Percentiles rank a stretch among this genome's conserved stretches.
Conservation (phyloP, 225 moss, liverwort and hornwort species). For the Sphagnum contortum region DNA sequence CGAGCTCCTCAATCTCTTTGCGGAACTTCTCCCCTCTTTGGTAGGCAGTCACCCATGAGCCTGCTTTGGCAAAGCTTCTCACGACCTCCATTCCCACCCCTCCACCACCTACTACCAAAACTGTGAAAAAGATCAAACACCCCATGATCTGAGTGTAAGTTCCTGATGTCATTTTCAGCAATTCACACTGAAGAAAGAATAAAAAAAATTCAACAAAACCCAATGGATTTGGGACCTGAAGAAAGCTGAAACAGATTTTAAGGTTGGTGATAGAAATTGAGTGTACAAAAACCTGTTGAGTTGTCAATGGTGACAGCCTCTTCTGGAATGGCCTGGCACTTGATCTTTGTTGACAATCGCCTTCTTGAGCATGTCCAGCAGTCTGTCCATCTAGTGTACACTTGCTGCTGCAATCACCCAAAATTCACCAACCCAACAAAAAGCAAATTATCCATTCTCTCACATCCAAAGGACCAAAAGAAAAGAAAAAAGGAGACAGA, state of each 20-base stretch:
- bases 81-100: constrained; percentile 87
- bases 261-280: not conserved
- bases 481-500: no score
- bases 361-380: constrained; percentile 10
- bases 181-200: not conserved
- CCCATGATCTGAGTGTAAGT: not conserved
- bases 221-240: no score
- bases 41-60: constrained; percentile 95
- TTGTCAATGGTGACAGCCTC: constrained; percentile 76
- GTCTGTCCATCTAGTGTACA: constrained; percentile 18
- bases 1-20: constrained; percentile 86
- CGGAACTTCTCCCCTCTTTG: constrained; percentile 93
- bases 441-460: no score
- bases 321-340: constrained; percentile 32
- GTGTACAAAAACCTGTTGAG: constrained; percentile 50
- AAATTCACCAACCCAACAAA: no score
- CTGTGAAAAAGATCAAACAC: constrained; percentile 28
- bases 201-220: not conserved
- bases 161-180: not conserved
- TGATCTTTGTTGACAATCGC: constrained; percentile 11
- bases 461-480: no score
- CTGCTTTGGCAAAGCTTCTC: constrained; percentile 71
- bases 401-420: constrained; percentile 10
- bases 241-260: no score
- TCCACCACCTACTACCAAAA: constrained; percentile 95